Base-by-base conservation (phyloP, 768 basidiomycete genomes). In the Amanita pallidorosea region DNA sequence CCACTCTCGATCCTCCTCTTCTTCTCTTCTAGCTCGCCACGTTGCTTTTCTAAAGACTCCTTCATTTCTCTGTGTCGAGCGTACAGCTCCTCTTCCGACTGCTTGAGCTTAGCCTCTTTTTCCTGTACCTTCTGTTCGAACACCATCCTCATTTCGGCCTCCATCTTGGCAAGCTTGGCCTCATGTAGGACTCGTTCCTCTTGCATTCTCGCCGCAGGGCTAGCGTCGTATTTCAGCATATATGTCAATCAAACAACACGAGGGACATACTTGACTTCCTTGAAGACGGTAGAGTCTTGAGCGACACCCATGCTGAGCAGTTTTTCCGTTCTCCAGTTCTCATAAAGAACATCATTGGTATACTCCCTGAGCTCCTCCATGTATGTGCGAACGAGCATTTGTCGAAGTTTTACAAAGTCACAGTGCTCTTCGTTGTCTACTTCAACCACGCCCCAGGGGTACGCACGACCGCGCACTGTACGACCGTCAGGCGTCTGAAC, bases 71-170 rank as follows among this genome's bases (percentile, higher is more conserved):
- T 86, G 76, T 99, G 96, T 54, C 95, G 84, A 53, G 94, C 88
- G 65, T 99, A 99, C 15, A 99, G 80, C 73, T 98, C 96, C 71
- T 98, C 96, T 70, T 99, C 96, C 48, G 88, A 91, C 68, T 98
- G 96, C 74, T 97, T 97, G 65, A 99, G 78, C 70, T 98, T 98
- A 57, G 91, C 81, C 66, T 99, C 96, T 76, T 99, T 98, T 67
- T 99, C 96, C 66, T 93, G 91, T 50, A 99, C 96, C 69, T 99
- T 99, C 70, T 98, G 96, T 65, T 94, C 93, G 92, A 99, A 99
- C 60, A 99, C 96, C 90, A 95, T 92, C 82, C 97, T 98, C 96
- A 99, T 99, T 77, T 98, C 96, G 51, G 93, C 88, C 72, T 99
- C 96, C 86, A 97, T 97, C 83, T 99, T 99, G 51, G 90, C 81